phyloP scores from a whole-genome alignment of 352 stramenopile genomes.

The Phytopythium sindhum region DNA sequence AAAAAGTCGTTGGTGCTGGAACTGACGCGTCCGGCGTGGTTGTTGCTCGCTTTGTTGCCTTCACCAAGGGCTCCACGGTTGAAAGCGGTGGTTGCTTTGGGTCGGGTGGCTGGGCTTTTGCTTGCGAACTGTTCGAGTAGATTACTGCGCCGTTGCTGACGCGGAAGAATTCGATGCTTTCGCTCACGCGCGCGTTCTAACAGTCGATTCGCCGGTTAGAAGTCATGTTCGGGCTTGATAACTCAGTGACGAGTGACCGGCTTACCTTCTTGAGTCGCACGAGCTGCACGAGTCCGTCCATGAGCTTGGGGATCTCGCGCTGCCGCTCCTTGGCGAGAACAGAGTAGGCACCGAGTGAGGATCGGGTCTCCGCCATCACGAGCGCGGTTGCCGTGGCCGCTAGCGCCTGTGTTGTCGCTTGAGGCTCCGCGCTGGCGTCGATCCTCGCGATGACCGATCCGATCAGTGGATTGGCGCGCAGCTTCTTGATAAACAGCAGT shows the following conservation, averaged over 20 bases:
- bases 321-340: constrained; percentile 56
- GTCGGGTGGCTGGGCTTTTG: neutral
- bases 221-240: neutral
- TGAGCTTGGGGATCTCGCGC: constrained; percentile 51
- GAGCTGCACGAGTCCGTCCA: constrained; percentile 57
- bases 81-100: neutral
- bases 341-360: constrained; percentile 50
- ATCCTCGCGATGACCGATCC: constrained; percentile 47
- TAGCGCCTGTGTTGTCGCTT: constrained; percentile 22
- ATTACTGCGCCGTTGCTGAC: constrained; percentile 17
- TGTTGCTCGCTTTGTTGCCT: neutral
- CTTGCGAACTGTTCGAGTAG: constrained; percentile 18
- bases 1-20: neutral
- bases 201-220: constrained; percentile 8
- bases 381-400: constrained; percentile 41
- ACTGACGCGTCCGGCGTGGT: neutral
- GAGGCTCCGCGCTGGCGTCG: constrained; percentile 30
- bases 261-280: constrained; percentile 65
- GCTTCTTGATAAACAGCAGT: constrained; percentile 33
- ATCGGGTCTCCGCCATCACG: constrained; percentile 50
- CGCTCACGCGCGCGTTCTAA: constrained; percentile 60
- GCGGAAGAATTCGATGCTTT: constrained; percentile 69
- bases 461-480: constrained; percentile 27
- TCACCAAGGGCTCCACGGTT: neutral
- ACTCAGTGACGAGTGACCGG: neutral